Conservation (phyloP, 2,329 filamentous ascomycete species). For the Taxawa tesnikishii region DNA sequence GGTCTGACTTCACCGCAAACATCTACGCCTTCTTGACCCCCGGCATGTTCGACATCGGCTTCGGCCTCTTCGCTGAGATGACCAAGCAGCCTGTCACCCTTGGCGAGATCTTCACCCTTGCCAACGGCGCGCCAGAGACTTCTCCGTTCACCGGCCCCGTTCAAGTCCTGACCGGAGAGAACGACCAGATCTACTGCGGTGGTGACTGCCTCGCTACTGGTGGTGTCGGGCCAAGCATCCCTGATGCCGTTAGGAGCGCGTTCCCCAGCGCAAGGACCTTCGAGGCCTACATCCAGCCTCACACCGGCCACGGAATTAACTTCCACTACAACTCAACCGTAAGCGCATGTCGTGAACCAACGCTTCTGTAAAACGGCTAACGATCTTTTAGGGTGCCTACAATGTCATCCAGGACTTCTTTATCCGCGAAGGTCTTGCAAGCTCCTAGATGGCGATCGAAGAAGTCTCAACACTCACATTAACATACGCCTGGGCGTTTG, state of each 20-base stretch:
- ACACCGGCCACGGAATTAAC: constrained; percentile 20
- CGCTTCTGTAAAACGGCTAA: constrained; percentile 3
- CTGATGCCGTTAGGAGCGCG: constrained; percentile 8
- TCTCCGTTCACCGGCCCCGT: constrained; percentile 14
- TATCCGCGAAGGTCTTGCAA: constrained; percentile 3
- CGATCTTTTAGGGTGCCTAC: constrained; percentile 5
- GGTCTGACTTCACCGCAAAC: constrained; percentile 11
- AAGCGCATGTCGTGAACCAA: background rate
- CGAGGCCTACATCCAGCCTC: constrained; percentile 13
- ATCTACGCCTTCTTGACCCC: constrained; percentile 20
- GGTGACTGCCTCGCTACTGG: constrained; percentile 9
- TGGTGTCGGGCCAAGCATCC: constrained; percentile 11
- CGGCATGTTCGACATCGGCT: constrained; percentile 15
- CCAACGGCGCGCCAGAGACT: constrained; percentile 8
- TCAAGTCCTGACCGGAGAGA: constrained; percentile 16
- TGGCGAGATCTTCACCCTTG: constrained; percentile 18
- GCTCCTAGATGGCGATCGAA: too few relatives aligned
- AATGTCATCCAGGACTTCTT: constrained; percentile 6
- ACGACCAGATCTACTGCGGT: constrained; percentile 12
- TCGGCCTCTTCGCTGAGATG: constrained; percentile 15
- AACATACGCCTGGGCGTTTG: too few relatives aligned
- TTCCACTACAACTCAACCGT: constrained; percentile 15
- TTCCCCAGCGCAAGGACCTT: constrained; percentile 7
- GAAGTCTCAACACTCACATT: too few relatives aligned
- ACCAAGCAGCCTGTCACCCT: constrained; percentile 18